phyloP scores from a whole-genome alignment of 2,329 filamentous ascomycete species.

The Sclerotinia spermophila region DNA sequence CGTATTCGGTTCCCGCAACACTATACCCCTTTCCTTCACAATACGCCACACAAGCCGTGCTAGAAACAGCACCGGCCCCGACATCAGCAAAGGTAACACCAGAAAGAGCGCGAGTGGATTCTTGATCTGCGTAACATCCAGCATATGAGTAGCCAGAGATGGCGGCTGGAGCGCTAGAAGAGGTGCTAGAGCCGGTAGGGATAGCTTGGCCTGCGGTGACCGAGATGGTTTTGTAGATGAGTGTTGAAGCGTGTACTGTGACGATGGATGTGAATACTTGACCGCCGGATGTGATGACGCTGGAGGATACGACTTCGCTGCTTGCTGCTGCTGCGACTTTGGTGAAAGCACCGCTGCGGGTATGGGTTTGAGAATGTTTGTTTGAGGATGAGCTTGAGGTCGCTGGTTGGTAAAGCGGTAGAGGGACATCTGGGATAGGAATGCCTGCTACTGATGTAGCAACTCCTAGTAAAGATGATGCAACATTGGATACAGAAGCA shows the following conservation, averaged over 20 bases:
- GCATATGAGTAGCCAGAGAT: constrained; percentile 40
- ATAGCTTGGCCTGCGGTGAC: constrained; percentile 29
- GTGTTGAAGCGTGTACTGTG: constrained; percentile 41
- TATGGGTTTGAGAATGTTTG: background rate
- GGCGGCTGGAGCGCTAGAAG: constrained; percentile 26
- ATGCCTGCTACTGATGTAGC: background rate
- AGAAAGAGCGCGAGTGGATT: constrained; percentile 40
- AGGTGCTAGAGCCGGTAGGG: constrained; percentile 25
- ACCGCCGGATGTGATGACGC: constrained; percentile 21
- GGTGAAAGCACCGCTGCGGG: constrained; percentile 7
- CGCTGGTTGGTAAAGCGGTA: background rate
- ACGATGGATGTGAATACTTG: background rate
- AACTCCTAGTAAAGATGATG: background rate
- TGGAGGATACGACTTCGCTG: constrained; percentile 35
- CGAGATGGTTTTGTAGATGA: constrained; percentile 40
- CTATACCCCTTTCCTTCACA: constrained; percentile 45
- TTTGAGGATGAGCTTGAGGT: background rate
- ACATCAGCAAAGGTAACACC: constrained; percentile 42
- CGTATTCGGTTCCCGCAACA: constrained; percentile 49
- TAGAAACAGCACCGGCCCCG: constrained; percentile 40
- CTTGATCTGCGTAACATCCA: constrained; percentile 45
- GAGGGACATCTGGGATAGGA: background rate
- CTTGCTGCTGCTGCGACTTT: constrained; percentile 20
- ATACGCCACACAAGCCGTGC: constrained; percentile 47
- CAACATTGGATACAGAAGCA: background rate